phyloP scores from a whole-genome alignment of 75 land plant genomes.

The Adiantum capillusveneris region DNA sequence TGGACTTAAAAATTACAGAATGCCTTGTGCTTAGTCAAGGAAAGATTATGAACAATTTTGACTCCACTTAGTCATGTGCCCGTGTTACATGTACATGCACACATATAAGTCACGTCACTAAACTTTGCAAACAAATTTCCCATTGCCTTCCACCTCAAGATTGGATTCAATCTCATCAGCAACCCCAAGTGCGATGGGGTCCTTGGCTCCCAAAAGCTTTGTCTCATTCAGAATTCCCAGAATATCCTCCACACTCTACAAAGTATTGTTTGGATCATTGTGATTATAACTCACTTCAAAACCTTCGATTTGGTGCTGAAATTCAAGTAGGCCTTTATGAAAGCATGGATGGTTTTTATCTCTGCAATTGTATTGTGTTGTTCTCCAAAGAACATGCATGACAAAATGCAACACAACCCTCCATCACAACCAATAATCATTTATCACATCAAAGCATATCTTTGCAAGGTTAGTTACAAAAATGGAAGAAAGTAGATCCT shows the following conservation, averaged over 20 bases:
- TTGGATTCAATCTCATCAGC: slow-evolving; percentile 40
- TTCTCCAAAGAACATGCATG: no score
- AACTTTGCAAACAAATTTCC: slow-evolving; percentile 62
- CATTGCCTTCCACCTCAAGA: slow-evolving; percentile 54
- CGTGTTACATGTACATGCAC: no score
- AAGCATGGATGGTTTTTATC: slow-evolving; percentile 44
- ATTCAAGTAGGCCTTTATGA: slow-evolving; percentile 28
- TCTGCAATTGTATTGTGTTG: slow-evolving; percentile 45
- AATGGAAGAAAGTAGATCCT: slow-evolving; percentile 29
- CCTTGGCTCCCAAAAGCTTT: not conserved
- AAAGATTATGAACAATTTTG: no score
- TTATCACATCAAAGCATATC: slow-evolving; percentile 13
- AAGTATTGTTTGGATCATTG: slow-evolving; percentile 9
- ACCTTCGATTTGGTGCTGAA: slow-evolving; percentile 21
- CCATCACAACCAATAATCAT: not conserved
- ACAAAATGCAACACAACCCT: no score
- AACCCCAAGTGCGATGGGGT: slow-evolving; percentile 14
- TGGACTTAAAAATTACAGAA: no score
- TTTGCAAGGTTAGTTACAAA: slow-evolving; percentile 43
- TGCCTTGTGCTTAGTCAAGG: no score
- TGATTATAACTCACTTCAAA: slow-evolving; percentile 11
- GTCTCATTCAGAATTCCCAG: slow-evolving; percentile 18
- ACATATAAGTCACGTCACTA: no score
- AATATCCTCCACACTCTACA: slow-evolving; percentile 40
- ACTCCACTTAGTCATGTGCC: no score